phyloP scores from a whole-genome alignment of 305 asterid species.

The Fraxinus platypoda region DNA sequence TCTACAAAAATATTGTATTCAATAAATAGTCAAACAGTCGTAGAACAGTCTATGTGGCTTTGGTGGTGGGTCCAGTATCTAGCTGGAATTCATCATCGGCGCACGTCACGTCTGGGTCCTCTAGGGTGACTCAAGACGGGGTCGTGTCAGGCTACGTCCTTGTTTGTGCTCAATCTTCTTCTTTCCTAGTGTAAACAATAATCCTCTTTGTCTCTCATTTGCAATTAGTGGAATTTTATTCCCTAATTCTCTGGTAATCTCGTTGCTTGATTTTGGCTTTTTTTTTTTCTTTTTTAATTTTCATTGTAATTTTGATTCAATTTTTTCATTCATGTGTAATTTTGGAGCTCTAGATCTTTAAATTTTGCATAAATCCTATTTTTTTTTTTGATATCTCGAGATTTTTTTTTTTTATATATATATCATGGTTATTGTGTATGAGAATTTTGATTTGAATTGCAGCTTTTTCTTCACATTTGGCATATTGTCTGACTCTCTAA shows the following conservation, averaged over 20 bases:
- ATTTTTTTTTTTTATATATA: neutral
- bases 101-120: too few relatives aligned
- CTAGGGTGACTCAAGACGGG: too few relatives aligned
- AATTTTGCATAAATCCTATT: neutral
- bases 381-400: neutral
- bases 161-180: slow-evolving; percentile 18
- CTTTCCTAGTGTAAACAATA: slow-evolving; percentile 24
- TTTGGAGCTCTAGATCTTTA: neutral
- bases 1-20: too few relatives aligned
- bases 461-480: neutral
- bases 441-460: neutral
- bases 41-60: too few relatives aligned
- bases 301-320: slow-evolving; percentile 2
- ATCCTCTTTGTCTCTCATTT: neutral
- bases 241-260: slow-evolving; percentile 20
- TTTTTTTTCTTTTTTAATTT: neutral
- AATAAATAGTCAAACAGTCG: too few relatives aligned
- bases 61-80: too few relatives aligned
- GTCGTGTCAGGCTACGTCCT: too few relatives aligned
- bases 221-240: neutral
- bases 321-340: neutral
- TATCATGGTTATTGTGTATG: neutral
- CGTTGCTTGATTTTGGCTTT: neutral
- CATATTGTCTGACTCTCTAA: neutral
- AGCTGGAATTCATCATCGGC: too few relatives aligned